Base-by-base conservation (phyloP, 495 filamentous ascomycete species). In the Aspergillus sclerotiicarbonarius region DNA sequence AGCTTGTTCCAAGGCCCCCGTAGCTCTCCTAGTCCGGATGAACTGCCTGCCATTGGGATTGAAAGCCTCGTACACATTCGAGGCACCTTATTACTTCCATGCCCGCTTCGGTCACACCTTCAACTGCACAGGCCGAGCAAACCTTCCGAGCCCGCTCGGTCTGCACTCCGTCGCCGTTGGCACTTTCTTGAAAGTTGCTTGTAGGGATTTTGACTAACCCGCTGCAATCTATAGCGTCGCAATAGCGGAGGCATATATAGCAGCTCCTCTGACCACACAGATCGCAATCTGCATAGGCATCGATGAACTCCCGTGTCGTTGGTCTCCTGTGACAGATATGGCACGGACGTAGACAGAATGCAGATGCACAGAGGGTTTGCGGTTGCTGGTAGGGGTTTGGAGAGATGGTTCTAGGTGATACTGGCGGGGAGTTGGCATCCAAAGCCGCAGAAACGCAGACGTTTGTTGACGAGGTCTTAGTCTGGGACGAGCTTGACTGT, bases 171-270 rank as follows among this genome's bases (percentile, higher is more conserved):
- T n/a, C 25, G 5, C 29, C 19, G 21, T 58, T 48, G n/a, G 56
- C 43, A 9, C 54, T 57, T 4, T 55, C 54, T 7, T 60, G 46
- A 0, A 60, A 20, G 10, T 30, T 43, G 43, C 52, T 47, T 39
- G 32, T 6, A 37, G 41, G 16, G 25, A 45, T 18, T 19, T 43
- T 35, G 32, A 41, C 32, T 8, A 33, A 54, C 1, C 64, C 62
- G n/a, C 55, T 46, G 55, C 75, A 79, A 41, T 63, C 49, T 16
- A 53, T 15, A 8, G 67, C 65, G 53, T 76, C 71, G 57, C 80
- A 83, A 51, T 78, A 71, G 39, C 80, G 70, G 16, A 83, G 68
- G 66, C 80, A 83, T 46, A 83, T 76, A 55, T 75, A 82, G 59
- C 80, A 83, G 15, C 76, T 75, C 32, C 80, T 67, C 35, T 76